Evolutionary conservation across 352 stramenopile genomes (phyloP), one percentile per base, ranked within the genome.

Genomic region (Blastocystis sp.): DNA sequence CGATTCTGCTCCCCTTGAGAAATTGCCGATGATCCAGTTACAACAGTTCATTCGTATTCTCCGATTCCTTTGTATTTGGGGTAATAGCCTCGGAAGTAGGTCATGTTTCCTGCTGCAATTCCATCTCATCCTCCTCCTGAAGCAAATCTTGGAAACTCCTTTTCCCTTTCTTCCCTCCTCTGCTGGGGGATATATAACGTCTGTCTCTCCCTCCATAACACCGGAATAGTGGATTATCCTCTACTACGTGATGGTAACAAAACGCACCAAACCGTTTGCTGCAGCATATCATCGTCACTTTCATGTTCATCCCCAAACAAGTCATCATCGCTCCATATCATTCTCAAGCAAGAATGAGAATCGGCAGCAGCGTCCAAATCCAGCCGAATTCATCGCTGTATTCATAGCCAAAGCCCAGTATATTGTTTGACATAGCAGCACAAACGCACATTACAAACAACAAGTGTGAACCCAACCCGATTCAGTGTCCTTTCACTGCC

Each of bases 301-400:
- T 34, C 28, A 34, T 34, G 28, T 34, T 34, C 28, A 34, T 34
- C 14, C 14, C 48, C 53, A 7, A 45, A 52, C 17, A 62, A 59
- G 21, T 84, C 74, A 23, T 64, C 69, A 38, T 84, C 60, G 4
- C 28, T 34, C n/a, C 45, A 84, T 17, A 67, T 43, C 56, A n/a
- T 43, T 62, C 4, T 67, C 74, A 23, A 84, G n/a, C n/a, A n/a
- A n/a, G n/a, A 53, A 23, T 69, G 61, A 53, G 74, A 84, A 64
- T 84, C 60, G 28, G 45, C 60, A 53, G 45, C 74, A 52, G 53
- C 56, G 45, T 53, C 40, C 5, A 34, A 62, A 84, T 84, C n/a
- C 74, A 10, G 5, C 14, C 74, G 69, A 69, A 70, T 84, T 84
- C 74, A 84, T 66, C 11, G 74, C 74, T 59, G 74, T 69, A 38